Evolutionary conservation across 257 asterid genomes (phyloP).

Genomic region (Parsonsia alboflavescens): DNA sequence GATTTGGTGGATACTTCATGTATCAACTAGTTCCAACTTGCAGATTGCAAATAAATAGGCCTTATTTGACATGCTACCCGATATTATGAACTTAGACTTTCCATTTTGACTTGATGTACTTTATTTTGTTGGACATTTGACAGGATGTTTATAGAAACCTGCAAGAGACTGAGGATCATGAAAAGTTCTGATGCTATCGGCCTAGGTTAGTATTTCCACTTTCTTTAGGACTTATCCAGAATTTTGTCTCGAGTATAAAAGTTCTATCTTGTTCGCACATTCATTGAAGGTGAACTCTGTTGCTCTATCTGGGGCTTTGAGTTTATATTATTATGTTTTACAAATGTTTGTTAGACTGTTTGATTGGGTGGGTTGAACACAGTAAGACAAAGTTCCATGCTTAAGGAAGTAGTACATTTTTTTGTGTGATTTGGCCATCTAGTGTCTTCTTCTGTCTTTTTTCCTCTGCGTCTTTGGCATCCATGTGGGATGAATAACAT

Average conservation of each 20-base stretch:
- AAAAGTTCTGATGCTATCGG: slow-evolving; percentile 51
- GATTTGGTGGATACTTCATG: not conserved
- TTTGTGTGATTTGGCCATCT: not conserved
- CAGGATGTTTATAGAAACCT: slow-evolving; percentile 45
- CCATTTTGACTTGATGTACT: not conserved
- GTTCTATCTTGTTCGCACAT: not conserved
- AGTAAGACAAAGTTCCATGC: not conserved
- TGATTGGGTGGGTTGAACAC: not conserved
- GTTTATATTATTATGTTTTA: not conserved
- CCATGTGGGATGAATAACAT: not conserved
- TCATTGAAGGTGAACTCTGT: not conserved
- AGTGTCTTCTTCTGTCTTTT: not conserved
- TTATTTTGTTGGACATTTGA: not conserved
- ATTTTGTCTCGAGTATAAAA: not conserved
- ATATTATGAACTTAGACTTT: not conserved
- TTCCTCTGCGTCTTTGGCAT: not conserved
- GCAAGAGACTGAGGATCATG: slow-evolving; percentile 46
- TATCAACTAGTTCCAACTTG: not conserved
- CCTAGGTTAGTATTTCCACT: slow-evolving; percentile 31
- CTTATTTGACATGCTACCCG: not conserved
- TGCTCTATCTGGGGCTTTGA: not conserved
- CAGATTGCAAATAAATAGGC: not conserved
- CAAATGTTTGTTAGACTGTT: not conserved
- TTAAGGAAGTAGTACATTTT: not conserved
- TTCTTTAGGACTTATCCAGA: not conserved